Conservation (phyloP, 768 basidiomycete species). For the Mycena pura region DNA sequence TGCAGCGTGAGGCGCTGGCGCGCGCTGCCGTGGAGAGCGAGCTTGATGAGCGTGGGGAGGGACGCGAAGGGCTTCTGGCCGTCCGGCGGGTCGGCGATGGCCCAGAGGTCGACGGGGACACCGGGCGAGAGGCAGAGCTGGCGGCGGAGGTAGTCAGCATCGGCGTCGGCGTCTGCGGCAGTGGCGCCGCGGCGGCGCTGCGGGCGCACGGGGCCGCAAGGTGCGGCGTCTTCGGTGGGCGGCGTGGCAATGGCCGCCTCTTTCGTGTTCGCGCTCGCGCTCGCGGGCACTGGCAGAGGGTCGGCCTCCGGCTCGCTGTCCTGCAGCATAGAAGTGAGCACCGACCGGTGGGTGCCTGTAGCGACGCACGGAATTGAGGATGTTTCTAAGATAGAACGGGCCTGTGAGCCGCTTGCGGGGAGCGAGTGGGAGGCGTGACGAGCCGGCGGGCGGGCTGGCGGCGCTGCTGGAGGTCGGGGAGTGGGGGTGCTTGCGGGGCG, state of each 20-base stretch:
- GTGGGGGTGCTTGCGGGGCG: too few relatives aligned
- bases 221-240: too few relatives aligned
- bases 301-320: conserved; percentile 20
- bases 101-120: conserved; percentile 30
- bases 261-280: too few relatives aligned
- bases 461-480: background rate
- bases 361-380: conserved; percentile 21
- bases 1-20: conserved; percentile 53
- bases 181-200: background rate
- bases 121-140: conserved; percentile 36
- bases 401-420: conserved; percentile 18
- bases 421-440: background rate
- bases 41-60: conserved; percentile 56
- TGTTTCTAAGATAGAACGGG: conserved; percentile 19
- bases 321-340: background rate
- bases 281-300: too few relatives aligned
- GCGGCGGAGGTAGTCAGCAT: conserved; percentile 31
- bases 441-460: background rate
- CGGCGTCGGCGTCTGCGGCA: background rate
- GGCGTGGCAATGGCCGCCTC: too few relatives aligned
- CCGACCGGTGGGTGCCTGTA: background rate
- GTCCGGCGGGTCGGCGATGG: conserved; percentile 39
- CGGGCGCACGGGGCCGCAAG: too few relatives aligned
- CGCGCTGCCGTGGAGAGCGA: conserved; percentile 59
- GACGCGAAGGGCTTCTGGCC: conserved; percentile 44